Conservation (phyloP, 805 yeast genomes). For the Saccharomyces kudriavzevii region DNA sequence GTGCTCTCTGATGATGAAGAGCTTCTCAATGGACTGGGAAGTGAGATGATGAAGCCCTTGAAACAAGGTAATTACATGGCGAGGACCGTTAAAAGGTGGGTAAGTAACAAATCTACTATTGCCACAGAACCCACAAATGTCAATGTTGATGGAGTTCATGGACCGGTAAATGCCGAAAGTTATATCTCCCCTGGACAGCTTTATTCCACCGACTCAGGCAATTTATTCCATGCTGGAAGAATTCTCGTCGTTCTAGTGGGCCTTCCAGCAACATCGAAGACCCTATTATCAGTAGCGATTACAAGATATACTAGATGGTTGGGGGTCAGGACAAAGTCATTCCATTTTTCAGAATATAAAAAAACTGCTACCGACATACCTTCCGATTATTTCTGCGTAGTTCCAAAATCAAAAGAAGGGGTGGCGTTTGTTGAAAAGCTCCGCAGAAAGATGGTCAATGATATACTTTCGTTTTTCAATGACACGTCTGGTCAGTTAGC, state of each 20-base stretch:
- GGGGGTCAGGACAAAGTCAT: slow-evolving; percentile 86
- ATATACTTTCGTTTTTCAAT: slow-evolving; percentile 62
- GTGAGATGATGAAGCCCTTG: slow-evolving; percentile 36
- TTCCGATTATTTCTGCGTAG: slow-evolving; percentile 60
- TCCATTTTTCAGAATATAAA: slow-evolving; percentile 88
- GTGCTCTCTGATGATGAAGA: slow-evolving; percentile 29
- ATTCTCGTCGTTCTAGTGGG: slow-evolving; percentile 85
- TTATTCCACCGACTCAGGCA: slow-evolving; percentile 86
- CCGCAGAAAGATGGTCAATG: slow-evolving; percentile 55
- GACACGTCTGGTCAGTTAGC: slow-evolving; percentile 87
- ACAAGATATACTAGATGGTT: slow-evolving; percentile 92
- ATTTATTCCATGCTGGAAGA: slow-evolving; percentile 91
- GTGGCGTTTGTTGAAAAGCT: slow-evolving; percentile 48
- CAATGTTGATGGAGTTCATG: slow-evolving; percentile 56
- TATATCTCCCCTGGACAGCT: slow-evolving; percentile 86
- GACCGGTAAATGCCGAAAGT: slow-evolving; percentile 29
- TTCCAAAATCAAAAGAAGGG: slow-evolving; percentile 42
- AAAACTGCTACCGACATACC: slow-evolving; percentile 47
- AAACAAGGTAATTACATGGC: slow-evolving; percentile 49
- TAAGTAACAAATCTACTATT: slow-evolving; percentile 6
- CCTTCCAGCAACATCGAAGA: slow-evolving; percentile 92
- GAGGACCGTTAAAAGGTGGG: slow-evolving; percentile 47
- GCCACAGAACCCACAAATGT: not conserved
- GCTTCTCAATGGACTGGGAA: slow-evolving; percentile 16
- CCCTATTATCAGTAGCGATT: slow-evolving; percentile 82